Base-by-base conservation (phyloP, 441 rosid species). In the Erysimum pusillum region DNA sequence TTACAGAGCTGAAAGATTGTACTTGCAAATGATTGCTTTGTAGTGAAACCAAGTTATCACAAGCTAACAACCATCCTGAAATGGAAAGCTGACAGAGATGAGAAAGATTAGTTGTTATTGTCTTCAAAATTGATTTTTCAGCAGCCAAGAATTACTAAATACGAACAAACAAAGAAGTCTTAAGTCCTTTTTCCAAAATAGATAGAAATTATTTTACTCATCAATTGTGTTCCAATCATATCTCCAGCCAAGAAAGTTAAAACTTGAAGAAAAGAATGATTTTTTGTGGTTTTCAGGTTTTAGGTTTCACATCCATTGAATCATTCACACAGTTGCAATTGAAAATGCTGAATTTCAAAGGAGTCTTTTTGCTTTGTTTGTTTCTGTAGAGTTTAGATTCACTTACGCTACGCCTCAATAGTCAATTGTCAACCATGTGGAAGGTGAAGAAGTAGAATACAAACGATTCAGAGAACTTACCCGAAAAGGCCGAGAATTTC, bases 301-400 rank as follows among this genome's bases (percentile, higher is more conserved):
- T 31, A 31, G 18, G 38, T 56, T 56, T 28, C 38, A 56, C 61
- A 32, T 36, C 3, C n/a, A 59, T 36, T 36, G 13, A 35, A 36
- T 17, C 64, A 36, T 17, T 59, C n/a, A 67, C 68, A 44, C 80
- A 75, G 79, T 78, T 92, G 4, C 80, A 83, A 60, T 18, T 62
- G 5, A 12, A 12, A 32, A 58, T 58, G 35, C 9, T 62, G 67
- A 62, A 5, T 60, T 36, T 60, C 46, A 0, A 83, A 82, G 32
- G 65, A 60, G 11, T 18, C 5, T 4, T 49, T 49, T 17, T 32
- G 5, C 7, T 8, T 18, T 48, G 53, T 49, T 17, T 17, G 25
- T 60, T 36, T 60, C 45, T 60, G 64, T 10, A 39, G 15, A 56
- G 17, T 1, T 18, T 6, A 39, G 15, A 38, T 20, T 13, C 14